These are phyloP conservation scores for Ophiostoma sp. DNA, from an alignment of 2,329 filamentous ascomycete genomes.

Conservation along the genomic window DNA sequence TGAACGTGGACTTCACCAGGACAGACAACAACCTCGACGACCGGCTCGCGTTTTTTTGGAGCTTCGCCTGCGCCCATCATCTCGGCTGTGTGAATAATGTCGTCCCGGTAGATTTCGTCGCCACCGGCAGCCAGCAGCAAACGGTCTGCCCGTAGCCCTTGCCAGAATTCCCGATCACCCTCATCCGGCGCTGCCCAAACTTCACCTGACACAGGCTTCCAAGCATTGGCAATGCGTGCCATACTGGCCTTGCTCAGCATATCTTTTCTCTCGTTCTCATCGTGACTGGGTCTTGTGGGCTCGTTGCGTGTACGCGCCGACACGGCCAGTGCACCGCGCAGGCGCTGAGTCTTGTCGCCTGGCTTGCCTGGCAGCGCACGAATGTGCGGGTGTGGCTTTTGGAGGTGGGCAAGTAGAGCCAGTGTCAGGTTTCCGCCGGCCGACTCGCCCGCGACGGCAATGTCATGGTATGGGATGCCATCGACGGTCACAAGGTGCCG, in stretches of 20 bases:
- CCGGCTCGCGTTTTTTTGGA: background rate
- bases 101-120: constrained; percentile 29
- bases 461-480: constrained; percentile 22
- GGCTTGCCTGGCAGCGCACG: constrained; percentile 21
- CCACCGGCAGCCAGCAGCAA: constrained; percentile 27
- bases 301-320: constrained; percentile 31
- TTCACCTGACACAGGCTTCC: constrained; percentile 26
- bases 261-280: constrained; percentile 30
- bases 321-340: constrained; percentile 30
- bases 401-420: constrained; percentile 31
- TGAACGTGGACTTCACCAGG: constrained; percentile 30
- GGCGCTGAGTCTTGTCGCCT: background rate
- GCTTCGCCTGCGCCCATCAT: constrained; percentile 26
- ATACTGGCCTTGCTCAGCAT: constrained; percentile 27
- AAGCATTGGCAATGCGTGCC: constrained; percentile 25
- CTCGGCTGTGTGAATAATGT: constrained; percentile 27
- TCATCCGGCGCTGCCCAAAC: constrained; percentile 30
- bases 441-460: constrained; percentile 32
- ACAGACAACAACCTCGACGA: constrained; percentile 28
- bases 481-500: constrained; percentile 29
- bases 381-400: constrained; percentile 28
- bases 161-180: constrained; percentile 26
- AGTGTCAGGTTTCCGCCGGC: constrained; percentile 32
- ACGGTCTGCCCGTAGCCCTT: constrained; percentile 24
- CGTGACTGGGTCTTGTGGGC: constrained; percentile 27